phyloP scores from a whole-genome alignment of 2,329 filamentous ascomycete species.

The Aspergillus quadricinctus region DNA sequence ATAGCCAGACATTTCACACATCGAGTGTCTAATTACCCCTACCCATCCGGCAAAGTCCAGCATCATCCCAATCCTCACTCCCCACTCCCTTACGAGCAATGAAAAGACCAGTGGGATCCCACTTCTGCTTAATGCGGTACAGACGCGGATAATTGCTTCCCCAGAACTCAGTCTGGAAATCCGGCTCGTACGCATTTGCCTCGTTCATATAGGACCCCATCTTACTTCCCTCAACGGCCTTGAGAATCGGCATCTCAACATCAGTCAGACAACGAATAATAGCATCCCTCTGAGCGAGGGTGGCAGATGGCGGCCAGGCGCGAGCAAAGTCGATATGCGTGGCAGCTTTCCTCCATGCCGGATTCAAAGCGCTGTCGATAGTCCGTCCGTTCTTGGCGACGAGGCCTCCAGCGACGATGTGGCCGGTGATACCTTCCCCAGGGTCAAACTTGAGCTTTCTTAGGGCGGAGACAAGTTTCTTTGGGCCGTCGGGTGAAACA shows the following conservation, averaged over 20 bases:
- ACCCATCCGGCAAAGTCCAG: slow-evolving; percentile 13
- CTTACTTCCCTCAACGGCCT: background rate
- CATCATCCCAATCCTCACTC: slow-evolving; percentile 25
- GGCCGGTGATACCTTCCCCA: background rate
- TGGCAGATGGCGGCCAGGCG: background rate
- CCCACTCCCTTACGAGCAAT: slow-evolving; percentile 20
- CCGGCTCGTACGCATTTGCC: slow-evolving; percentile 37
- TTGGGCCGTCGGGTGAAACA: background rate
- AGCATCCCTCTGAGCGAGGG: background rate
- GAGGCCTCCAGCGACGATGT: background rate
- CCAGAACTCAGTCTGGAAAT: slow-evolving; percentile 40
- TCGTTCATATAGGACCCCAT: slow-evolving; percentile 38
- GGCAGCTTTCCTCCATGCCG: background rate
- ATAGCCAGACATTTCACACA: too few relatives aligned
- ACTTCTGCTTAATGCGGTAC: slow-evolving; percentile 26
- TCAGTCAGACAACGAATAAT: background rate
- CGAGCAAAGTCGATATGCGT: background rate
- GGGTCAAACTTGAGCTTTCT: background rate
- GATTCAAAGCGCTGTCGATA: background rate
- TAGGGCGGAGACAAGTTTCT: background rate
- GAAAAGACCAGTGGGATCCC: slow-evolving; percentile 29
- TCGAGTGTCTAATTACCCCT: background rate
- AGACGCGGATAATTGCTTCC: slow-evolving; percentile 30
- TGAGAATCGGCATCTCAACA: background rate
- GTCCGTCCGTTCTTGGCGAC: background rate